Evolutionary conservation across 2,329 filamentous ascomycete genomes (phyloP), one percentile per base, ranked within the genome.

Genomic region (Xylariales sp.): DNA sequence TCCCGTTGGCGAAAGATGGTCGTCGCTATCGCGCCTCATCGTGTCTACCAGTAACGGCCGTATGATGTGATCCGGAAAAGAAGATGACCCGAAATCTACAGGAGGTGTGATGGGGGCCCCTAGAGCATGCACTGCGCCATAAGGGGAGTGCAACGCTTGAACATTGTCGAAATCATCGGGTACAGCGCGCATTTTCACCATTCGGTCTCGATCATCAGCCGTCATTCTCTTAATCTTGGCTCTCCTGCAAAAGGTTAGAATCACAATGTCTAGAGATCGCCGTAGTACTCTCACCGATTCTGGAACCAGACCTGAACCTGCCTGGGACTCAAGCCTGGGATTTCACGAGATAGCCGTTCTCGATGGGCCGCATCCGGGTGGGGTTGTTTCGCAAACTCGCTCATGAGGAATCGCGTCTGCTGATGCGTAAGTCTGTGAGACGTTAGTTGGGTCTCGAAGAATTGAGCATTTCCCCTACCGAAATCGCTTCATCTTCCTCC

Each of bases 261-360:
- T n/a, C n/a, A 57, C 6, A 12, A 53, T 48, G 5, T 30, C 23
- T 52, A 36, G 32, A 7, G 28, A 16, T 58, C 61, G 77, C 52
- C 75, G 73, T 64, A 69, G 23, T 30, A 6, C 56, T 23, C 86
- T 74, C 86, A 97, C 94, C 94, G 89, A 81, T 98, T 98, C 81
- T 98, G 94, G 81, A 98, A 98, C 95, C 94, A 98, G 57, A 98
- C 94, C 80, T 98, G 94, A 30, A 98, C 95, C 78, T 98, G 94
- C 69, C 94, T 89, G 45, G 94, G 93, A 75, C 93, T 97, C 56
- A 98, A 82, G 0, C 94, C 95, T 39, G 95, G 94, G 53, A 98
- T 97, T 78, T 97, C 93, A 70, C 91, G 86, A 3, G 94, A 95
- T 45, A 98, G 84, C 54, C 93, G 87, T 78, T 97, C 94, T 70